Evolutionary conservation across 805 yeast species (phyloP), one percentile per base, ranked within the genome.

Genomic region (Zygoascus ofunaensis): DNA sequence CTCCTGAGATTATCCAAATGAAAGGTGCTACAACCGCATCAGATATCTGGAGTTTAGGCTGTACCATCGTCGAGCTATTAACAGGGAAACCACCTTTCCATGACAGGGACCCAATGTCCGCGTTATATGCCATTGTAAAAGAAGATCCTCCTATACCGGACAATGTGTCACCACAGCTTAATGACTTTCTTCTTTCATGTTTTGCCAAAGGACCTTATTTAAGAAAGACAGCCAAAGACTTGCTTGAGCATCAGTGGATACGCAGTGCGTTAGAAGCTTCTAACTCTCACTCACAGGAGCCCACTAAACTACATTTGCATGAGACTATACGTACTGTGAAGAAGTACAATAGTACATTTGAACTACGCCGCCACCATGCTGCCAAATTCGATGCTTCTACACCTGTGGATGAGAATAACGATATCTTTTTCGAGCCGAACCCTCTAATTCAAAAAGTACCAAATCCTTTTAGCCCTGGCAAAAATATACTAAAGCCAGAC

Each of bases 71-170:
- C 2, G 98, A 92, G 60, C 68, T 92, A 35, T 66, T 86, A 42
- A 82, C 95, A 0, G 94, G 87, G 0, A 72, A 77, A 41, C 97
- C 98, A 0, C 96, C 97, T 0, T 87, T 86, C 55, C 80, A 81
- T 49, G 79, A 85, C 37, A 65, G 79, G 42, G 78, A 79, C 46
- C 81, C 82, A 7, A 79, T 84, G 79, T 82, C 86, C 1, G 86
- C 92, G 0, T 67, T 86, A 46, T 94, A 82, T 64, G 87, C 92
- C 0, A 82, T 86, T 42, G 94, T 86, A 0, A 41, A 41, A 5
- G 76, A 81, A 4, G 71, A 72, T 44, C 87, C 90, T 1, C 79
- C 81, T 0, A 62, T 84, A 18, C 94, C 94, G 0, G 68, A 69
- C 1, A 62, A 57, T 5, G 42, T 59, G 1, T 58, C 67, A 5